Evolutionary conservation across 2,329 filamentous ascomycete genomes (phyloP).

Genomic region (Macrophomina pseudophaseolina): DNA sequence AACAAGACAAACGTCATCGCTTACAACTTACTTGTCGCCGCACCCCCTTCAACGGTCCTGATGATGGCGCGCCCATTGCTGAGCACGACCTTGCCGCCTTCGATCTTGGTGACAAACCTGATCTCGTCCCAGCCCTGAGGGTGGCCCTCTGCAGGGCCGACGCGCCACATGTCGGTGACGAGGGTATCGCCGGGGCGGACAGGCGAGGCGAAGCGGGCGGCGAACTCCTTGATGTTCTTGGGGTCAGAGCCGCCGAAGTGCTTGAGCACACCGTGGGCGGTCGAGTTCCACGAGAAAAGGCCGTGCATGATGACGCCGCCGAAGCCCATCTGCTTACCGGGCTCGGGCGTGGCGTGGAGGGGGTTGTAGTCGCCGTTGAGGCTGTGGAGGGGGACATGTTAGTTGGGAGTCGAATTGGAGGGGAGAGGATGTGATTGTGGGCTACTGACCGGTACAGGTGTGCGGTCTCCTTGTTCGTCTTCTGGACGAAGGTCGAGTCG

Average conservation of each 20-base stretch:
- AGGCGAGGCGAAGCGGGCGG: constrained; percentile 84
- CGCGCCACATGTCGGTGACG: constrained; percentile 80
- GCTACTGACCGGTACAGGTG: constrained; percentile 33
- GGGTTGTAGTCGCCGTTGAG: constrained; percentile 96
- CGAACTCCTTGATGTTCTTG: constrained; percentile 83
- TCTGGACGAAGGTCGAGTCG: constrained; percentile 71
- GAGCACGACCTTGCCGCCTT: constrained; percentile 81
- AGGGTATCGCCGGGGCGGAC: constrained; percentile 85
- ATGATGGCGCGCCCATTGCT: constrained; percentile 86
- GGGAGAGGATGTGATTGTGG: no score
- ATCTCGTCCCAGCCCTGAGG: constrained; percentile 76
- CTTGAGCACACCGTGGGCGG: constrained; percentile 74
- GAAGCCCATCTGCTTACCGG: constrained; percentile 88
- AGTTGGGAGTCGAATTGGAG: no score
- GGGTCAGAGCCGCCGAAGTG: constrained; percentile 77
- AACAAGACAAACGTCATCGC: neutral
- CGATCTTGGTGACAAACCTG: constrained; percentile 77
- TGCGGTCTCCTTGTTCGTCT: constrained; percentile 74
- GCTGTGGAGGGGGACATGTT: constrained; percentile 44
- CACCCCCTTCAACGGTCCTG: constrained; percentile 59
- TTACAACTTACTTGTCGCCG: constrained; percentile 46
- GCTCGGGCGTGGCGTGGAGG: constrained; percentile 84
- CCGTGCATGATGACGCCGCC: constrained; percentile 89
- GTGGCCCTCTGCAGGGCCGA: constrained; percentile 65
- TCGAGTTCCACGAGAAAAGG: constrained; percentile 83